Conservation (phyloP, 2,329 filamentous ascomycete species). For the Fusarium sambucinum region DNA sequence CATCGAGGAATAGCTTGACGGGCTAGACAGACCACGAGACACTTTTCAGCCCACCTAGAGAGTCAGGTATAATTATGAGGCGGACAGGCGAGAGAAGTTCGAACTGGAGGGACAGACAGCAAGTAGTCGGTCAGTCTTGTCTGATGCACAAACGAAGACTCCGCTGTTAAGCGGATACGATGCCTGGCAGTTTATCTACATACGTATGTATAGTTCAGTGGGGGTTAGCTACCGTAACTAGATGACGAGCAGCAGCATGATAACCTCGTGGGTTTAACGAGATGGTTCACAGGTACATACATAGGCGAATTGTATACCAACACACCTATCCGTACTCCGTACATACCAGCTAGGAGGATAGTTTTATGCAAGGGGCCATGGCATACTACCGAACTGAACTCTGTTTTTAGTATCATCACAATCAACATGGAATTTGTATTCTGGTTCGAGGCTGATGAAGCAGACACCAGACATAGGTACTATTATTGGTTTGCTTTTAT, state of each 20-base stretch:
- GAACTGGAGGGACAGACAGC: conserved; percentile 18
- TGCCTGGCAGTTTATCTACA: conserved; percentile 15
- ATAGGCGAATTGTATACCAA: conserved; percentile 9
- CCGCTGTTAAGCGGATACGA: conserved; percentile 9
- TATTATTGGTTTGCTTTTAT: conserved; percentile 29
- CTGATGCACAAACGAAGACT: conserved; percentile 10
- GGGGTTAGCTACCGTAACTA: conserved; percentile 24
- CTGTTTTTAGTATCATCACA: conserved; percentile 18
- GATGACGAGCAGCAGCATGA: conserved; percentile 27
- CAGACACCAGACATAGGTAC: background rate
- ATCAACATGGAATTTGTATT: conserved; percentile 9
- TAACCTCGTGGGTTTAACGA: conserved; percentile 28
- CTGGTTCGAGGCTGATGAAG: conserved; percentile 13
- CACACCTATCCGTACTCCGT: background rate
- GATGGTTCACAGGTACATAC: conserved; percentile 20
- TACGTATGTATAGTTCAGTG: conserved; percentile 1
- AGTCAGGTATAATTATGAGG: conserved; percentile 20
- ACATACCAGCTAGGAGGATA: conserved; percentile 33
- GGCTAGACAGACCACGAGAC: conserved; percentile 40
- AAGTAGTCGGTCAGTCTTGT: conserved; percentile 8
- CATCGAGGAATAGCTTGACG: conserved; percentile 28
- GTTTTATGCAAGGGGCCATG: conserved; percentile 37
- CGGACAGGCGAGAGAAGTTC: conserved; percentile 32
- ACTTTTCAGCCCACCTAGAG: conserved; percentile 30
- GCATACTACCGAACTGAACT: conserved; percentile 24